Percentiles rank a stretch among this genome's conserved stretches.
phyloP scores from a whole-genome alignment of 208 protist species.

The Tritrichomonas foetus region DNA sequence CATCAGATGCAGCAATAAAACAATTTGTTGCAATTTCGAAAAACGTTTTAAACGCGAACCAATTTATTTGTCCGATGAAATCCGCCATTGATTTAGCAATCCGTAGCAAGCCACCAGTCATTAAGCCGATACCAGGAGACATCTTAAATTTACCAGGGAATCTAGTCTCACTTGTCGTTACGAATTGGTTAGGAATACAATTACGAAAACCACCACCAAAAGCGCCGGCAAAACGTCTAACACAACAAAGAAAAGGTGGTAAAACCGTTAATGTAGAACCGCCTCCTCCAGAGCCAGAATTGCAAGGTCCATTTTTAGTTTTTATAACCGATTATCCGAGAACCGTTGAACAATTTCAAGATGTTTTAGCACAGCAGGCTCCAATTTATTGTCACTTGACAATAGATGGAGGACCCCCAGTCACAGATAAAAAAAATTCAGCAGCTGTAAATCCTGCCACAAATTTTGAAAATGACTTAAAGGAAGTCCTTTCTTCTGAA shows the following conservation, averaged over 20 bases:
- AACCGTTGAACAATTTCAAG: background rate
- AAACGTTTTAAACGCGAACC: background rate
- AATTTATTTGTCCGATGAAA: constrained; percentile 21
- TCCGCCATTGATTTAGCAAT: constrained; percentile 7
- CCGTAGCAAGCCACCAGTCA: background rate
- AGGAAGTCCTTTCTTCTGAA: background rate
- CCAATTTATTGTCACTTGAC: background rate
- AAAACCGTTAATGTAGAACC: background rate
- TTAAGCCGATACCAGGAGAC: background rate
- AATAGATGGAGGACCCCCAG: background rate
- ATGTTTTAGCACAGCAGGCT: background rate
- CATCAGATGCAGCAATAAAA: no score
- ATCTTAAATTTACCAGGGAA: background rate
- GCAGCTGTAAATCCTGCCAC: no score
- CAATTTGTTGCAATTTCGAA: background rate
- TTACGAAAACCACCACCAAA: background rate
- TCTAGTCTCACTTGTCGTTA: background rate
- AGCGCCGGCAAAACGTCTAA: background rate
- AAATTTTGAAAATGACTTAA: background rate
- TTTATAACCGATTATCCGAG: background rate
- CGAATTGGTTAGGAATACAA: background rate
- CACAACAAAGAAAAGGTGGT: background rate
- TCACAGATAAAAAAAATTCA: background rate
- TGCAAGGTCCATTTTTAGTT: background rate
- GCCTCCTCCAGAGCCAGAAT: background rate